Percentiles rank a stretch among this genome's conserved stretches.
phyloP scores from a whole-genome alignment of 2,329 filamentous ascomycete species.

The Phaeosphaeriaceae sp. region DNA sequence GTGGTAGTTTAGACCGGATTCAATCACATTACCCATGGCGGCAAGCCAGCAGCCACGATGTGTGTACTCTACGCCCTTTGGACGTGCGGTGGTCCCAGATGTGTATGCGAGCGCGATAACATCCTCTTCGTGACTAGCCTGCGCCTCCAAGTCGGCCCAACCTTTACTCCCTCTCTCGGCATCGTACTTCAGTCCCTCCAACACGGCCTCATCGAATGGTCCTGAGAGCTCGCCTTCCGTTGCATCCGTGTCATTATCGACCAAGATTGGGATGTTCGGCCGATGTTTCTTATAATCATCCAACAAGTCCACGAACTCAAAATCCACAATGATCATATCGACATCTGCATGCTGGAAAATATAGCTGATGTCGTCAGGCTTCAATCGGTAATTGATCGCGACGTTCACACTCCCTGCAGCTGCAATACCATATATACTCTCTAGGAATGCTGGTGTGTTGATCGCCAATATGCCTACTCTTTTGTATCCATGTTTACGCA shows the following conservation, averaged over 20 bases:
- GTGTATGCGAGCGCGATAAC: conserved; percentile 91
- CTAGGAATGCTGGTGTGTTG: conserved; percentile 94
- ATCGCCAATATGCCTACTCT: conserved; percentile 85
- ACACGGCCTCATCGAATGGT: conserved; percentile 81
- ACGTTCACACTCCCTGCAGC: conserved; percentile 82
- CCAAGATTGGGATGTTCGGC: conserved; percentile 70
- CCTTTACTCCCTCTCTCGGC: conserved; percentile 67
- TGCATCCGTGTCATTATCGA: conserved; percentile 85
- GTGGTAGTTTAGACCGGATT: conserved; percentile 79
- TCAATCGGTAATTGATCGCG: conserved; percentile 74
- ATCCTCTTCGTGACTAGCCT: conserved; percentile 76
- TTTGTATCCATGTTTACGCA: conserved; percentile 74
- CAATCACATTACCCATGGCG: conserved; percentile 82
- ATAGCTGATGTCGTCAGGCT: conserved; percentile 84
- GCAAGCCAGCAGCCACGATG: conserved; percentile 88
- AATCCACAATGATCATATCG: conserved; percentile 85
- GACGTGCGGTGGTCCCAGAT: conserved; percentile 86
- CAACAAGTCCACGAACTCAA: conserved; percentile 76
- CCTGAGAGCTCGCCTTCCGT: conserved; percentile 76
- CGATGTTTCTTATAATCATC: conserved; percentile 67
- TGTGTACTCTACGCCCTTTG: conserved; percentile 93
- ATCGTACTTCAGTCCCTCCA: conserved; percentile 80
- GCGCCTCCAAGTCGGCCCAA: conserved; percentile 77
- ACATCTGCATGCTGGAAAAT: conserved; percentile 89
- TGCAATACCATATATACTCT: conserved; percentile 85